A percentile compares a stretch with the other conserved stretches of the same genome.
Evolutionary conservation across 192 early-diverging fungal species (phyloP).

Genomic region (Chytriomyces confervae): DNA sequence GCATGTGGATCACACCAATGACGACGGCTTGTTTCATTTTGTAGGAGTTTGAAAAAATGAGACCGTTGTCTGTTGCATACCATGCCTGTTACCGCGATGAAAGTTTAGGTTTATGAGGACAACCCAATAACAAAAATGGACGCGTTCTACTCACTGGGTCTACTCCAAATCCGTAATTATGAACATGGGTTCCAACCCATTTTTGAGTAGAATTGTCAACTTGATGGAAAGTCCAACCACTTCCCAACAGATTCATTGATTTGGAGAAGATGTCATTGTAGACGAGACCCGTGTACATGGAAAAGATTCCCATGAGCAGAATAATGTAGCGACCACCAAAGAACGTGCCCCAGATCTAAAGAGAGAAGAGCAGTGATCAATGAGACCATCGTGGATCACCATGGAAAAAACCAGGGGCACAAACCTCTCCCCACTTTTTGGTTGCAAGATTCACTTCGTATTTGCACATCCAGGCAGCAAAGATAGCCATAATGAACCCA

Average conservation of each 20-base stretch:
- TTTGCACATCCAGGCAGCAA: conserved; percentile 73
- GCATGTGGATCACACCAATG: conserved; percentile 96
- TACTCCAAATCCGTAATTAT: conserved; percentile 81
- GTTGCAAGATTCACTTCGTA: conserved; percentile 82
- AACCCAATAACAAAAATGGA: conserved; percentile 11
- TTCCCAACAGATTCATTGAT: conserved; percentile 71
- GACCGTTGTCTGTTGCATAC: conserved; percentile 91
- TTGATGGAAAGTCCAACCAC: conserved; percentile 80
- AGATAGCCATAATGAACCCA: conserved; percentile 83
- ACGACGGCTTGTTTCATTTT: conserved; percentile 99
- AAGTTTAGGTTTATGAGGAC: background rate
- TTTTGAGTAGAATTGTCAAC: conserved; percentile 61
- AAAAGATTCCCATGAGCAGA: conserved; percentile 96
- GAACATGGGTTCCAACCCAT: conserved; percentile 66
- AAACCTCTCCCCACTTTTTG: conserved; percentile 79
- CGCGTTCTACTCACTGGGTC: conserved; percentile 71
- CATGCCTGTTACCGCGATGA: conserved; percentile 62
- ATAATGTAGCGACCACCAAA: conserved; percentile 97
- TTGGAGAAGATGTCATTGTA: conserved; percentile 99
- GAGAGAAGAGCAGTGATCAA: conserved; percentile 12
- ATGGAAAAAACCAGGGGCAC: conserved; percentile 17
- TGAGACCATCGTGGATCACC: no score
- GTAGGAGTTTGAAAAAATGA: conserved; percentile 98
- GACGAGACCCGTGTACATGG: conserved; percentile 94
- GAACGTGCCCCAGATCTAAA: conserved; percentile 82